phyloP scores from a whole-genome alignment of 2,329 filamentous ascomycete species.

The Drechmeria coniospora region DNA sequence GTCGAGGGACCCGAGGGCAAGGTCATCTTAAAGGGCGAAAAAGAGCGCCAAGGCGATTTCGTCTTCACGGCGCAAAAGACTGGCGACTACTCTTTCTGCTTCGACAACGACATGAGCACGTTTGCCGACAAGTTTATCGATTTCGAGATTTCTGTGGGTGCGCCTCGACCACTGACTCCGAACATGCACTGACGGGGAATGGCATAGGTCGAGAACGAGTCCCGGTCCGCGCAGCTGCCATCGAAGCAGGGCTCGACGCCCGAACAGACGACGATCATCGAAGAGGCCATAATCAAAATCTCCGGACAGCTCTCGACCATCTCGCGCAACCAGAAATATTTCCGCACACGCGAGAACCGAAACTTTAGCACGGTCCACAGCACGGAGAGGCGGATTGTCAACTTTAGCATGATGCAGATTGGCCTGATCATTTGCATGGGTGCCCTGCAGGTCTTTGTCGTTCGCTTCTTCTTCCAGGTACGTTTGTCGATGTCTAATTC shows the following conservation, averaged over 20 bases:
- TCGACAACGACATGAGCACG: slow-evolving; percentile 96
- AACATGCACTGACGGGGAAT: background rate
- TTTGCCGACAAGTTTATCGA: slow-evolving; percentile 96
- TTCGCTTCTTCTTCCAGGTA: slow-evolving; percentile 97
- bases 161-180: background rate
- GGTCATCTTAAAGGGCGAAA: slow-evolving; percentile 69
- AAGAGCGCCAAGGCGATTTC: slow-evolving; percentile 91
- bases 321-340: slow-evolving; percentile 96
- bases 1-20: slow-evolving; percentile 72
- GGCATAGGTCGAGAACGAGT: slow-evolving; percentile 74
- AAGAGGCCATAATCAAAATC: slow-evolving; percentile 91
- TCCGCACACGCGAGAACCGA: slow-evolving; percentile 94
- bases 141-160: slow-evolving; percentile 72
- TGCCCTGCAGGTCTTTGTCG: slow-evolving; percentile 88
- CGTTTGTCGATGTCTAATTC: background rate
- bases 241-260: slow-evolving; percentile 76
- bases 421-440: slow-evolving; percentile 91
- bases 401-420: slow-evolving; percentile 90
- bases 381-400: slow-evolving; percentile 91
- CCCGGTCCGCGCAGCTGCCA: slow-evolving; percentile 57
- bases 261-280: slow-evolving; percentile 76
- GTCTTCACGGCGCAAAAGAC: slow-evolving; percentile 83
- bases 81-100: slow-evolving; percentile 94
- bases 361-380: slow-evolving; percentile 97
- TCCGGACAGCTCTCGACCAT: slow-evolving; percentile 88